Percentiles rank a stretch among this genome's conserved stretches.
These are phyloP conservation scores for Bothriochloa decipiens DNA, from an alignment of 176 grass and related monocot genomes.

Conservation along the genomic window DNA sequence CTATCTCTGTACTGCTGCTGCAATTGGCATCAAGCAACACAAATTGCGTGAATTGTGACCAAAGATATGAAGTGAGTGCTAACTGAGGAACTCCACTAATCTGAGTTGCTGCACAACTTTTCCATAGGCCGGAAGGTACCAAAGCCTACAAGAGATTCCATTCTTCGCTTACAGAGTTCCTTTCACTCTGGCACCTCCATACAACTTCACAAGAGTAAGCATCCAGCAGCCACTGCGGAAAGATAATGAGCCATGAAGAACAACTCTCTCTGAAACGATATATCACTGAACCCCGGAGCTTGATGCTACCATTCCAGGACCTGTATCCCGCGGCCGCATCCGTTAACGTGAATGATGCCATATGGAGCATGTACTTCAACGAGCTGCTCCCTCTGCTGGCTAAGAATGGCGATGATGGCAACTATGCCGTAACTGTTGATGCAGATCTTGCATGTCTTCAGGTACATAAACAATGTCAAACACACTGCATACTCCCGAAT, in stretches of 20 bases:
- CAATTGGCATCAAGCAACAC: slow-evolving; percentile 20
- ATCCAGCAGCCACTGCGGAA: neutral
- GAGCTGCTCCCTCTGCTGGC: slow-evolving; percentile 72
- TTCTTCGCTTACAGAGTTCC: slow-evolving; percentile 68
- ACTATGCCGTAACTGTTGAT: slow-evolving; percentile 64
- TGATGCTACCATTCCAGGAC: slow-evolving; percentile 45
- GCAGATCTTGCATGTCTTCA: slow-evolving; percentile 85
- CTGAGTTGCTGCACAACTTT: neutral
- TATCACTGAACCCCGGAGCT: neutral
- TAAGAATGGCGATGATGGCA: slow-evolving; percentile 75
- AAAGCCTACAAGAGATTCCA: slow-evolving; percentile 78
- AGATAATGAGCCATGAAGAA: neutral
- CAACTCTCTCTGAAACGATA: neutral
- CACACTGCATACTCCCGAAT: neutral
- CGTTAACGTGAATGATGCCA: slow-evolving; percentile 58
- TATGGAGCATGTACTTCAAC: slow-evolving; percentile 77
- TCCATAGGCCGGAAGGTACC: slow-evolving; percentile 74
- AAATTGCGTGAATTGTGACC: slow-evolving; percentile 20
- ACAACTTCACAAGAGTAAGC: slow-evolving; percentile 53
- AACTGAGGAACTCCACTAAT: neutral
- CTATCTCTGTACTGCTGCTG: slow-evolving; percentile 13
- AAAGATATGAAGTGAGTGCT: slow-evolving; percentile 3
- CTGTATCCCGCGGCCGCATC: slow-evolving; percentile 58
- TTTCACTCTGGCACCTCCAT: slow-evolving; percentile 46
- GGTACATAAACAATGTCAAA: slow-evolving; percentile 38